Conservation (phyloP, 1,284 basidiomycete genomes). For the Boletellus dicymbophilus region DNA sequence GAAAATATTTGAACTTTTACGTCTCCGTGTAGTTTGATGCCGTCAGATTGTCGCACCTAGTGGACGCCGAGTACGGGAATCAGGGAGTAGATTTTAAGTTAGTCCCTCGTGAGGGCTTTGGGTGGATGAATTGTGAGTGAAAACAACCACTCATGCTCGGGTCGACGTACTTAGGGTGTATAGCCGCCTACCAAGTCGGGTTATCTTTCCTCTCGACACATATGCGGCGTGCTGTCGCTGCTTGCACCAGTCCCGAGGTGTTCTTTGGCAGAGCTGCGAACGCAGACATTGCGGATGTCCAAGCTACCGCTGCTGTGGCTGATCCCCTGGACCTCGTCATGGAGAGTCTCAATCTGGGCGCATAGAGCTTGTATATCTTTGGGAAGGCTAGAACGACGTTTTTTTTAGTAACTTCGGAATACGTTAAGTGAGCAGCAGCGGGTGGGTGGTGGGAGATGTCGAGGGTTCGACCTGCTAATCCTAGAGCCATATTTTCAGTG, state of each 20-base stretch:
- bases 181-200: slow-evolving; percentile 93
- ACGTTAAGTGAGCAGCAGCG: no score
- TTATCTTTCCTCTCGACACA: slow-evolving; percentile 92
- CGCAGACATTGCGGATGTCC: slow-evolving; percentile 37
- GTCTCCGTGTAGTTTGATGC: slow-evolving; percentile 79
- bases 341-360: slow-evolving; percentile 48
- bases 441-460: no score
- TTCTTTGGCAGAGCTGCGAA: slow-evolving; percentile 68
- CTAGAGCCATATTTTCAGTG: no score
- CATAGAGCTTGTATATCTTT: slow-evolving; percentile 19
- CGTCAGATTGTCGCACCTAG: slow-evolving; percentile 91
- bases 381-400: no score
- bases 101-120: slow-evolving; percentile 96
- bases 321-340: slow-evolving; percentile 74
- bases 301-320: slow-evolving; percentile 42
- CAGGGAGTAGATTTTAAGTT: slow-evolving; percentile 98
- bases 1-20: slow-evolving; percentile 4
- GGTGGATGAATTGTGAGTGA: slow-evolving; percentile 88
- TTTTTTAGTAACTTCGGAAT: no score
- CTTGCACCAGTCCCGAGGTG: slow-evolving; percentile 89
- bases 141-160: background rate
- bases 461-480: slow-evolving; percentile 11
- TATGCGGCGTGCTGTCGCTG: slow-evolving; percentile 93
- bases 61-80: slow-evolving; percentile 98
- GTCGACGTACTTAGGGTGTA: slow-evolving; percentile 23